Evolutionary conservation across 139 green algal genomes (phyloP), one percentile per base, ranked within the genome.

Genomic region (Mesotaenium endlicherianum): DNA sequence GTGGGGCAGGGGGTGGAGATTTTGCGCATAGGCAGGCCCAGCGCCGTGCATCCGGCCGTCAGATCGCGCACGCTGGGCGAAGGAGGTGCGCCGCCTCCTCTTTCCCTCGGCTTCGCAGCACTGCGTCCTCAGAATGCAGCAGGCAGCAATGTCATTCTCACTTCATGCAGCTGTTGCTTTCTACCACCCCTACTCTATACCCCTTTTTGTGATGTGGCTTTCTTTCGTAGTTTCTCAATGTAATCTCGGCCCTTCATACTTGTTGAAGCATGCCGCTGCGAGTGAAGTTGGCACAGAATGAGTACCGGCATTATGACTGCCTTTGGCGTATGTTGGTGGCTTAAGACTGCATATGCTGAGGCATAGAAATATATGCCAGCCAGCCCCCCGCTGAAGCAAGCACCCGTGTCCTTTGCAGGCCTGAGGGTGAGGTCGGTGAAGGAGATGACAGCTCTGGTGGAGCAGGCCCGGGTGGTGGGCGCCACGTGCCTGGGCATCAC

Each of bases 401-500:
- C n/a, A n/a, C n/a, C n/a, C n/a, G n/a, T n/a, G n/a, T n/a, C n/a
- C 64, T 75, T 42, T 75, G 53, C 38, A 86, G 75, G 43, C 16
- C 82, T 2, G n/a, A 20, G 2, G 2, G 38, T 78, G 8, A 2
- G 26, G n/a, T 87, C 78, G 17, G 67, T 81, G 75, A n/a, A 26
- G 39, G 59, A 14, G 17, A 44, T 86, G 69, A 47, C 3, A 81
- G 50, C 57, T 20, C 36, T 47, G 1, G 68, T 87, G 67, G 36
- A 2, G 45, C 5, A n/a, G 14, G 74, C 81, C 8, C 41, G 36
- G 30, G 78, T 91, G 2, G 88, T 92, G 69, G 88, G 71, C 38
- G 87, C 74, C 69, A 98, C 96, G 17, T 96, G 93, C 83, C 87
- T 98, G 41, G 91, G 91, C 0, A 70, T 89, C 8, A 64, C 64